Base-by-base conservation (phyloP, 1,284 basidiomycete species). In the Xerocomus nothofagi region DNA sequence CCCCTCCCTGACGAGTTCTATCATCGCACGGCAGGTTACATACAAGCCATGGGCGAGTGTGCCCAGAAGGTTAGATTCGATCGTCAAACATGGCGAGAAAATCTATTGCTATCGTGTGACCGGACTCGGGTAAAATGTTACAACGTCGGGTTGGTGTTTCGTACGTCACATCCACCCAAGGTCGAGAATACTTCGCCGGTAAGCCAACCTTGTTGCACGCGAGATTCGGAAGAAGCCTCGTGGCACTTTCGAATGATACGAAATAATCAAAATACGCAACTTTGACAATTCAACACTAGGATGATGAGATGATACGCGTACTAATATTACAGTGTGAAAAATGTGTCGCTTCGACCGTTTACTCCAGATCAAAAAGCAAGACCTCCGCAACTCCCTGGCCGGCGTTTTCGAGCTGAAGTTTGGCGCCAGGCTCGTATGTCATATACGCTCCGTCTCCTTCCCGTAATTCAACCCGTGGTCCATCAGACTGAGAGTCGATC, bases 381-480 rank as follows among this genome's bases (percentile, higher is more conserved):
- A 90, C 71, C 68, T 92, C 89, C 1, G 80, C 86, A 27, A 75
- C 69, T 24, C 64, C 68, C 48, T 80, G 77, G 0, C 86, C 84
- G 3, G 74, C 68, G 58, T 88, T 91, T 66, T 82, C 76, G 18
- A 81, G 70, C 29, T 73, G 71, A 29, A 86, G 61, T 20, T 75
- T 73, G 18, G 70, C 71, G 0, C 73, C 78, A 8, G 66, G 55
- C 39, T 71, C 65, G 29, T 77, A 77, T 42, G 65, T 62, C 50
- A 89, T 66, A 63, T 89, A 91, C n/a, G 80, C 80, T 0, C 84
- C 89, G 61, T 90, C 87, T 3, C 87, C 89, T 61, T 88, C 88
- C 36, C 66, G 67, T 53, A 81, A 59, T 18, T 61, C 64, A 0
- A 63, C 41, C 45, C 69, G 65, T 0, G 60, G 47, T 34, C 73